These are phyloP conservation scores for Collybia nuda DNA, from an alignment of 768 basidiomycete genomes.

Conservation along the genomic window DNA sequence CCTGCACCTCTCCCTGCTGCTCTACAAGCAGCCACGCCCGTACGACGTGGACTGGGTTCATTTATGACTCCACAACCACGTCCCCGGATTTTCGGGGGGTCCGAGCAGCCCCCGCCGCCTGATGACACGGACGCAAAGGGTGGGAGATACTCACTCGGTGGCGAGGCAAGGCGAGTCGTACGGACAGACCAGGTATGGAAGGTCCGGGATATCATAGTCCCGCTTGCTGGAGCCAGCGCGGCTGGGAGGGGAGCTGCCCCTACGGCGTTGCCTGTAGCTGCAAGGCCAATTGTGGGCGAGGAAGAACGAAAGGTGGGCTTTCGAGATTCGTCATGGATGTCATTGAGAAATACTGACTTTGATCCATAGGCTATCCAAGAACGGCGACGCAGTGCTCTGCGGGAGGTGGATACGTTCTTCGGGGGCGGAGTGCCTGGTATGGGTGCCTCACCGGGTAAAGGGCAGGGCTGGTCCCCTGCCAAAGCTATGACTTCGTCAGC, in stretches of 20 bases:
- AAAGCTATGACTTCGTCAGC: conserved; percentile 6
- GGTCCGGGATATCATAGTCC: conserved; percentile 54
- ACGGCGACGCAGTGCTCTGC: conserved; percentile 57
- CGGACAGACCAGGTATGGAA: conserved; percentile 51
- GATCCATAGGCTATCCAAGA: conserved; percentile 55
- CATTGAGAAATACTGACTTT: not conserved
- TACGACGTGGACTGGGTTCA: conserved; percentile 28
- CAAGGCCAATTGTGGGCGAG: conserved; percentile 31
- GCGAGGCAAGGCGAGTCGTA: conserved; percentile 46
- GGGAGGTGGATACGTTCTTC: conserved; percentile 48
- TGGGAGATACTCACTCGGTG: conserved; percentile 42
- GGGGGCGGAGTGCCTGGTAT: conserved; percentile 55
- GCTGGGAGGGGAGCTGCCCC: conserved; percentile 10
- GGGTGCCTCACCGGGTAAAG: conserved; percentile 18
- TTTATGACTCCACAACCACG: conserved; percentile 64
- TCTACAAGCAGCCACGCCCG: conserved; percentile 24
- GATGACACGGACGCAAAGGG: conserved; percentile 1
- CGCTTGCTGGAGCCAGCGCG: conserved; percentile 12
- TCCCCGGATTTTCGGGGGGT: conserved; percentile 1
- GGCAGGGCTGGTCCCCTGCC: conserved; percentile 17
- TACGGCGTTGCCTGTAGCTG: conserved; percentile 4
- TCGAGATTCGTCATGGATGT: no score
- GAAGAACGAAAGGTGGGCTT: conserved; percentile 44
- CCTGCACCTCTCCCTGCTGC: conserved; percentile 15
- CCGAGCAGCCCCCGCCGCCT: not conserved